phyloP scores from a whole-genome alignment of 176 grass and related monocot species.

The Chloris gayana region DNA sequence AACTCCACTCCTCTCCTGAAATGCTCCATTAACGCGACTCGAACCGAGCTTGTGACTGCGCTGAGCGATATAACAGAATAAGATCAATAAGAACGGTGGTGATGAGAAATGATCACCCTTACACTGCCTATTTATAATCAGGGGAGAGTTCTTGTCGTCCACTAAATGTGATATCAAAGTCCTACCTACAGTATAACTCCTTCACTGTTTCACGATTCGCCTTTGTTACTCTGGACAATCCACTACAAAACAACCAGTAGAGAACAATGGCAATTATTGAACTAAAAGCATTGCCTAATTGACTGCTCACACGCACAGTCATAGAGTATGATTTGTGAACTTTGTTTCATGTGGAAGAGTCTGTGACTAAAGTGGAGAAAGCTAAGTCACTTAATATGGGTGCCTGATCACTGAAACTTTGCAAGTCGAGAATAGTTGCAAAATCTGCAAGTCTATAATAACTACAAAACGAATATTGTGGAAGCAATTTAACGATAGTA shows the following conservation, averaged over 20 bases:
- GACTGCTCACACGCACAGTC: neutral
- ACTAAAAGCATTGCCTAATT: constrained; percentile 14
- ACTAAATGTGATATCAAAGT: constrained; percentile 57
- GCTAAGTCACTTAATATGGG: constrained; percentile 4
- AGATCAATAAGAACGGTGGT: constrained; percentile 27
- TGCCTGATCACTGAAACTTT: constrained; percentile 23
- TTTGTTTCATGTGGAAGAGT: constrained; percentile 39
- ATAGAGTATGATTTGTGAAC: constrained; percentile 27
- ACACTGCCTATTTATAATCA: constrained; percentile 33
- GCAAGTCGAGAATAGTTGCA: neutral
- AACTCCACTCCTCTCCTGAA: constrained; percentile 65
- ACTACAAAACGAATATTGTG: constrained; percentile 5
- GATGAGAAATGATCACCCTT: constrained; percentile 10
- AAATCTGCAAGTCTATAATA: neutral
- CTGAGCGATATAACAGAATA: constrained; percentile 27
- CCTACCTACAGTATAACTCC: constrained; percentile 35
- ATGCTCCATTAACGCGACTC: constrained; percentile 53
- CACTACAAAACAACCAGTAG: constrained; percentile 47
- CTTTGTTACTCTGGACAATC: constrained; percentile 43
- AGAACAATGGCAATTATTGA: constrained; percentile 50
- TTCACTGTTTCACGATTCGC: constrained; percentile 39
- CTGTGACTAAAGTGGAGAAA: neutral
- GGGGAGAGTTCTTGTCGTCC: constrained; percentile 42
- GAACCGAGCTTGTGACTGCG: neutral
- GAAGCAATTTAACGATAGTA: neutral